These are phyloP conservation scores for Dendrobium catenatum DNA, from an alignment of 106 monocot species.

Conservation along the genomic window DNA sequence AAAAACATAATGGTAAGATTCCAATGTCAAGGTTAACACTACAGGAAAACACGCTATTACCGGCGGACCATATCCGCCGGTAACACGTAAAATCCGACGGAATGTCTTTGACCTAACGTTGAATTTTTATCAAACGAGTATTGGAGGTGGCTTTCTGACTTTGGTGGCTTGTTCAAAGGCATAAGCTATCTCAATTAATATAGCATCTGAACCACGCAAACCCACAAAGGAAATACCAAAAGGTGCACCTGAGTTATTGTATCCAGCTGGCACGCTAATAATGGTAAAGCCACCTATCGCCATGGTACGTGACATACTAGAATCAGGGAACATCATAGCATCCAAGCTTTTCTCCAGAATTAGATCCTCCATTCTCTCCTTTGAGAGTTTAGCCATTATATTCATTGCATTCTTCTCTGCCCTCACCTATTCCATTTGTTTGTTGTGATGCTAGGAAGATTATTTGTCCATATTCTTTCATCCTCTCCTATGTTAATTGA, in stretches of 20 bases:
- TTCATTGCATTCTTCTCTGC: conserved; percentile 4
- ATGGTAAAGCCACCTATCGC: conserved; percentile 37
- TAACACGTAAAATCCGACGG: too few species aligned
- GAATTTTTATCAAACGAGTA: neutral
- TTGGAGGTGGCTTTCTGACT: conserved; percentile 11
- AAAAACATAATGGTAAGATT: too few species aligned
- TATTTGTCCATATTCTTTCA: conserved; percentile 20
- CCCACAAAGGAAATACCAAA: conserved; percentile 40
- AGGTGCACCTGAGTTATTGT: conserved; percentile 11
- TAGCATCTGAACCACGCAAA: conserved; percentile 33
- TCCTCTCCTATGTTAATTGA: conserved; percentile 13
- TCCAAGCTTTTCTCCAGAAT: conserved; percentile 25
- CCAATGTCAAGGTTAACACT: too few species aligned
- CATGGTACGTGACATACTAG: neutral
- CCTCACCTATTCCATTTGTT: conserved; percentile 18
- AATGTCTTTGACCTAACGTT: too few species aligned
- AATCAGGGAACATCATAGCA: conserved; percentile 26
- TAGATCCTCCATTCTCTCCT: conserved; percentile 27
- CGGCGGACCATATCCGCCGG: too few species aligned
- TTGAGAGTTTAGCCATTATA: conserved; percentile 17
- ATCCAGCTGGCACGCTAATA: conserved; percentile 44
- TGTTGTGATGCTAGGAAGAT: conserved; percentile 20
- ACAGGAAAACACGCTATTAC: too few species aligned
- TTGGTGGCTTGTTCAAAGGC: conserved; percentile 43
- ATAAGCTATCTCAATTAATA: conserved; percentile 45